These are phyloP conservation scores for Eryngium alpinum DNA, from an alignment of 140 eudicot species.

Conservation along the genomic window DNA sequence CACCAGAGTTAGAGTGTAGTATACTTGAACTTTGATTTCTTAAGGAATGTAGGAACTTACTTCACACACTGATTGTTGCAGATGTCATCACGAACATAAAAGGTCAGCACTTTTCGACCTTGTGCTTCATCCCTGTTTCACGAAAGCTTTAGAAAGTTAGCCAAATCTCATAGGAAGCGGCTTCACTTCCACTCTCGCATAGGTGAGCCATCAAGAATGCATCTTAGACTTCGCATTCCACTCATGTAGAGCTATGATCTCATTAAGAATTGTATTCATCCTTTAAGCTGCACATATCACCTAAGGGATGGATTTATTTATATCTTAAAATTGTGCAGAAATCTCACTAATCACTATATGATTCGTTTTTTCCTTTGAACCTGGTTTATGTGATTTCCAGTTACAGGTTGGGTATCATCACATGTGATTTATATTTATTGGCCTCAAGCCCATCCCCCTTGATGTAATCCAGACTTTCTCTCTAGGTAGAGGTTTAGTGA, in stretches of 20 bases:
- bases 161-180: too few relatives aligned
- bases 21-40: not conserved
- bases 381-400: not conserved
- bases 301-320: too few relatives aligned
- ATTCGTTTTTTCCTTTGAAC: not conserved
- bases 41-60: not conserved
- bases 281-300: not conserved
- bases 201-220: too few relatives aligned
- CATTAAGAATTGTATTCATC: too few relatives aligned
- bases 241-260: not conserved
- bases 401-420: not conserved
- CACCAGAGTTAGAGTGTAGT: too few relatives aligned
- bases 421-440: not conserved
- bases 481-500: not conserved
- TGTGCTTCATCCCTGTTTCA: too few relatives aligned
- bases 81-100: not conserved
- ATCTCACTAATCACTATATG: not conserved
- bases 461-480: not conserved
- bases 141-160: too few relatives aligned
- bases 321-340: too few relatives aligned
- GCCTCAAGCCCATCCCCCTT: not conserved
- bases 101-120: not conserved
- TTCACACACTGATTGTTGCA: not conserved
- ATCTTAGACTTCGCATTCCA: too few relatives aligned
- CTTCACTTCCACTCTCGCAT: too few relatives aligned